A percentile compares a stretch with the other conserved stretches of the same genome.
These are phyloP conservation scores for Leccinum olivaceopallidum DNA, from an alignment of 768 basidiomycete genomes.

Conservation along the genomic window DNA sequence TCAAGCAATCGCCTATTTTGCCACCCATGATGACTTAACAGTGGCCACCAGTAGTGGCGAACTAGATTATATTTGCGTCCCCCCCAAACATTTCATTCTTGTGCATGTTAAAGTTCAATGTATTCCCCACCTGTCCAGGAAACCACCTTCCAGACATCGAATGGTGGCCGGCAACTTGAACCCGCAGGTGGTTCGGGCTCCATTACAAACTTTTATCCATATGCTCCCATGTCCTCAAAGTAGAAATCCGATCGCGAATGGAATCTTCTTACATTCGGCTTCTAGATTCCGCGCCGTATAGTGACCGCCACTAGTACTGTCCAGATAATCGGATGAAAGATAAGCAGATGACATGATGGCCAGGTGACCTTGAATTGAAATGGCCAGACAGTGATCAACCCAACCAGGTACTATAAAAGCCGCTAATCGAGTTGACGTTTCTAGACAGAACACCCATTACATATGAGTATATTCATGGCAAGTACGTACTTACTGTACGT, in stretches of 20 bases:
- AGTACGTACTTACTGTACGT: not conserved
- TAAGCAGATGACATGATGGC: not conserved
- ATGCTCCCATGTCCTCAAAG: not conserved
- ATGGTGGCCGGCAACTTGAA: not conserved
- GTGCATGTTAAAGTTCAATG: not conserved
- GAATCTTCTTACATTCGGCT: not conserved
- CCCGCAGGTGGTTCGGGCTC: not conserved
- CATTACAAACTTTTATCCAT: not conserved
- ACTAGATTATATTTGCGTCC: not conserved
- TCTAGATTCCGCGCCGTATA: not conserved
- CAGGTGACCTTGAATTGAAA: not conserved
- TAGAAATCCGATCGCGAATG: not conserved
- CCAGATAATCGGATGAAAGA: not conserved
- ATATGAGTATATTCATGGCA: not conserved
- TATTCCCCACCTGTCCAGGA: not conserved
- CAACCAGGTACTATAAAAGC: not conserved
- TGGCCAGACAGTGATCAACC: not conserved
- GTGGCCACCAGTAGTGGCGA: too few species aligned
- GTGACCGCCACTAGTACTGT: not conserved
- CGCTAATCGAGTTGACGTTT: not conserved
- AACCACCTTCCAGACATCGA: not conserved
- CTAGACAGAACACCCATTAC: not conserved
- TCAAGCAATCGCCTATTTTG: not conserved
- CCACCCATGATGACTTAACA: not conserved
- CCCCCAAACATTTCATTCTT: not conserved